Percentiles rank a stretch among this genome's conserved stretches.
Conservation (phyloP, 208 protist genomes). For the Acanthamoeba lenticulata region DNA sequence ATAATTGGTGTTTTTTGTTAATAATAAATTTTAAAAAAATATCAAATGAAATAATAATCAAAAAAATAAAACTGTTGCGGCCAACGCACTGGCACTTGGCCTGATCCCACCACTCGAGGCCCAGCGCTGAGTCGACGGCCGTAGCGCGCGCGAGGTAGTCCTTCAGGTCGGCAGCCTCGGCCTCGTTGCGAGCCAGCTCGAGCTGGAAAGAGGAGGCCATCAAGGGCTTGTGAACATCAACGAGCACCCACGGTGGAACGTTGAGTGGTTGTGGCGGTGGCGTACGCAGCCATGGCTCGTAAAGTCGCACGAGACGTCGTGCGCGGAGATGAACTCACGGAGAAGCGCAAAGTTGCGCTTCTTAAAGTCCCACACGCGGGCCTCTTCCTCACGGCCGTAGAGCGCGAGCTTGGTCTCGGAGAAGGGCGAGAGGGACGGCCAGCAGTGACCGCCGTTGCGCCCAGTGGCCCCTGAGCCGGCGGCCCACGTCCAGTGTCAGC, state of each 20-base stretch:
- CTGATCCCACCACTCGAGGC: constrained; percentile 1
- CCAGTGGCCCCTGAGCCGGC: neutral
- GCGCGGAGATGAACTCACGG: neutral
- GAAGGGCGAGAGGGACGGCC: constrained; percentile 1
- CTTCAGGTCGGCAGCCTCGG: neutral
- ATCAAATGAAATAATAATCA: too few relatives aligned
- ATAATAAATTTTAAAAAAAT: too few relatives aligned
- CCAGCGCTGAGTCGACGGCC: neutral
- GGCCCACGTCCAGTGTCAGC: too few relatives aligned
- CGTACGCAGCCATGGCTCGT: neutral
- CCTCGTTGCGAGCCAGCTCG: neutral
- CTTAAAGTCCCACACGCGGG: neutral
- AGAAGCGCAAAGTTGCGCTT: constrained; percentile 16
- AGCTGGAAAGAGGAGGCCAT: neutral
- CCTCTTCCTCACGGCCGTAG: neutral
- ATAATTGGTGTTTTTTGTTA: too few relatives aligned
- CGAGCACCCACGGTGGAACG: too few relatives aligned
- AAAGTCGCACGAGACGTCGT: constrained; percentile 25
- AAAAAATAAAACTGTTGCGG: too few relatives aligned
- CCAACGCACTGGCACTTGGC: neutral
- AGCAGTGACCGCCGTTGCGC: constrained; percentile 33
- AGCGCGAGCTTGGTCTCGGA: neutral
- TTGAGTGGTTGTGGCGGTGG: neutral
- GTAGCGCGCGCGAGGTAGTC: neutral
- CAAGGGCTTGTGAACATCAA: neutral